These are phyloP conservation scores for Astragalus membranaceus DNA, from an alignment of 306 rosid genomes.

Conservation along the genomic window DNA sequence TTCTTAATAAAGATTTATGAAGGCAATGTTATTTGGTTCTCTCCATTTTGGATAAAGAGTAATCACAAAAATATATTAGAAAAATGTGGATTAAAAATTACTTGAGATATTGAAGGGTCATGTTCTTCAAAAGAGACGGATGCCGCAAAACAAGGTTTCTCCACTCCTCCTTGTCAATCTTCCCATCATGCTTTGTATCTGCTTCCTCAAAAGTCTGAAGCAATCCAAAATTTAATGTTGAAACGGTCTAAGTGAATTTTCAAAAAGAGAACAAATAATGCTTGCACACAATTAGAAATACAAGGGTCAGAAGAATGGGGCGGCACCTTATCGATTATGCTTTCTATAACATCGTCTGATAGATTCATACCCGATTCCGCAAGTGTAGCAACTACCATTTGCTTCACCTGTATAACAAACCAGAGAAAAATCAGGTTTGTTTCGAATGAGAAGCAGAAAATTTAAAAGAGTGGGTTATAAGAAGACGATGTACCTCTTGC, in stretches of 20 bases:
- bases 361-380: slow-evolving; percentile 99
- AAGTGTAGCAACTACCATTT: slow-evolving; percentile 99
- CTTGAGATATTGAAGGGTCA: slow-evolving; percentile 98
- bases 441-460: neutral
- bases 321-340: slow-evolving; percentile 92
- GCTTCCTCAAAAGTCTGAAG: slow-evolving; percentile 97
- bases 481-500: slow-evolving; percentile 72
- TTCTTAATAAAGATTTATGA: neutral
- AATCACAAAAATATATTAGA: neutral
- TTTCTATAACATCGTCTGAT: slow-evolving; percentile 92
- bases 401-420: slow-evolving; percentile 65
- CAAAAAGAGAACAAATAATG: neutral
- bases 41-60: neutral
- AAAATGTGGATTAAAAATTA: slow-evolving; percentile 27
- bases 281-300: neutral
- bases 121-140: slow-evolving; percentile 93
- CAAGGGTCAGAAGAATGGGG: slow-evolving; percentile 1
- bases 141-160: slow-evolving; percentile 86
- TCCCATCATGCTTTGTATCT: slow-evolving; percentile 95
- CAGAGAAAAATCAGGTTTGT: neutral
- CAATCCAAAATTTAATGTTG: neutral
- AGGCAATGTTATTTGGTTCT: neutral
- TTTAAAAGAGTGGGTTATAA: neutral
- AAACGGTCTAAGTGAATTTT: neutral
- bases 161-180: slow-evolving; percentile 99